Percentiles rank a stretch among this genome's conserved stretches.
These are phyloP conservation scores for Mycena amicta DNA, from an alignment of 768 basidiomycete species.

Conservation along the genomic window DNA sequence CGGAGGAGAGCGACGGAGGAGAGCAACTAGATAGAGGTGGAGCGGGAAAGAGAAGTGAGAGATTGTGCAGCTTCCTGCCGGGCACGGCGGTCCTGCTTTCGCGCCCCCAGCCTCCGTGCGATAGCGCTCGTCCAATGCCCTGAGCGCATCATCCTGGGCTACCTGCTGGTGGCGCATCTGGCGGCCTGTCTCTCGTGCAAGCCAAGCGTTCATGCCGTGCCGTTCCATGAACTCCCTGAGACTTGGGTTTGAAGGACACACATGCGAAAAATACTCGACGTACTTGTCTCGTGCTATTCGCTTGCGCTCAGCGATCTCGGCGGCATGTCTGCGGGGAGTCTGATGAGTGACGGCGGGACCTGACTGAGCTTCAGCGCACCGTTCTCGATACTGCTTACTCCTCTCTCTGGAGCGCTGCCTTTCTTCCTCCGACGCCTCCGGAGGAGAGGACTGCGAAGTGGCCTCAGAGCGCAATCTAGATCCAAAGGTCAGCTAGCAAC, in stretches of 20 bases:
- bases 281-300: neutral
- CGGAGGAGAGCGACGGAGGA: neutral
- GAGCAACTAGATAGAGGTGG: neutral
- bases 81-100: neutral
- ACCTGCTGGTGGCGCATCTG: neutral
- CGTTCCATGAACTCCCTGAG: neutral
- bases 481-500: too few relatives aligned
- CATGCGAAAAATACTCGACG: too few relatives aligned
- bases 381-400: neutral
- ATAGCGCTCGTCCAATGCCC: neutral
- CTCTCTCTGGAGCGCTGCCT: neutral
- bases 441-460: too few relatives aligned
- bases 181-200: neutral
- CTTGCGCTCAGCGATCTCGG: neutral
- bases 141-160: neutral
- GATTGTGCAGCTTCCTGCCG: neutral
- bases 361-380: too few relatives aligned
- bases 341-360: too few relatives aligned
- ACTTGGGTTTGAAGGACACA: too few relatives aligned
- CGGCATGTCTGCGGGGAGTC: neutral
- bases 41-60: neutral
- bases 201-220: neutral
- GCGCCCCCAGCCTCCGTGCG: neutral
- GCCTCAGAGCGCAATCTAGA: too few relatives aligned
- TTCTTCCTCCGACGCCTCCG: neutral